Conservation (phyloP, 495 filamentous ascomycete species). For the Staphylotrichum tortipilum region DNA sequence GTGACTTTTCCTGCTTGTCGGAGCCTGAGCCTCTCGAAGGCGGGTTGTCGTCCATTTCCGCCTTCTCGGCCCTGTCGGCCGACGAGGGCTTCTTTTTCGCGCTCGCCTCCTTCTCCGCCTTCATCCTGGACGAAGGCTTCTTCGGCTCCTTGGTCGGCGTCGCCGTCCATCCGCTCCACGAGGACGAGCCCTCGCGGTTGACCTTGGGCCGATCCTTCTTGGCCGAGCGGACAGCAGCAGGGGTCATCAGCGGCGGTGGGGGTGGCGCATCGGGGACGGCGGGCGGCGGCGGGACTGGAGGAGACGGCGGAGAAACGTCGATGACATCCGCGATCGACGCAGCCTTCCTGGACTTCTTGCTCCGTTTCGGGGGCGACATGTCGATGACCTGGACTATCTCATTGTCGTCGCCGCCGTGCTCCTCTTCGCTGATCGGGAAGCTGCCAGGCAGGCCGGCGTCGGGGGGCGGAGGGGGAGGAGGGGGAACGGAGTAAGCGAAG, state of each 20-base stretch:
- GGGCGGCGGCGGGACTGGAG: constrained; percentile 26
- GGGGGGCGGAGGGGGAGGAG: constrained; percentile 28
- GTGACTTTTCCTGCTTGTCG: constrained; percentile 33
- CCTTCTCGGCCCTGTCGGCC: constrained; percentile 31
- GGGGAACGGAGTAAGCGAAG: constrained; percentile 8
- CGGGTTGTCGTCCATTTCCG: constrained; percentile 29
- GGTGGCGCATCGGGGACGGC: constrained; percentile 38
- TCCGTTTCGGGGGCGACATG: constrained; percentile 35
- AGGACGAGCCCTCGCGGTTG: constrained; percentile 34
- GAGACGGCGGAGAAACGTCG: constrained; percentile 22
- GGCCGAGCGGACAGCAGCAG: constrained; percentile 29
- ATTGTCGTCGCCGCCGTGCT: constrained; percentile 23
- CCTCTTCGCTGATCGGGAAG: constrained; percentile 37
- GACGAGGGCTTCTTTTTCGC: constrained; percentile 26
- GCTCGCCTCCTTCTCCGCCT: constrained; percentile 25
- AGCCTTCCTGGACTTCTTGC: constrained; percentile 24
- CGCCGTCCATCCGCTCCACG: constrained; percentile 39
- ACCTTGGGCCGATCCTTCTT: constrained; percentile 42
- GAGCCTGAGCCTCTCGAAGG: constrained; percentile 35
- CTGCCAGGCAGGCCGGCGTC: constrained; percentile 40
- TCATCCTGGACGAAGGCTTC: constrained; percentile 32
- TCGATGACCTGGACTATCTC: constrained; percentile 41
- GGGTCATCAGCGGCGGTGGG: constrained; percentile 21
- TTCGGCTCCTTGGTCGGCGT: constrained; percentile 31
- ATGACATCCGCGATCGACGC: constrained; percentile 19